Evolutionary conservation across 2,329 filamentous ascomycete genomes (phyloP), one percentile per base, ranked within the genome.

Genomic region (Alternaria metachromatica): DNA sequence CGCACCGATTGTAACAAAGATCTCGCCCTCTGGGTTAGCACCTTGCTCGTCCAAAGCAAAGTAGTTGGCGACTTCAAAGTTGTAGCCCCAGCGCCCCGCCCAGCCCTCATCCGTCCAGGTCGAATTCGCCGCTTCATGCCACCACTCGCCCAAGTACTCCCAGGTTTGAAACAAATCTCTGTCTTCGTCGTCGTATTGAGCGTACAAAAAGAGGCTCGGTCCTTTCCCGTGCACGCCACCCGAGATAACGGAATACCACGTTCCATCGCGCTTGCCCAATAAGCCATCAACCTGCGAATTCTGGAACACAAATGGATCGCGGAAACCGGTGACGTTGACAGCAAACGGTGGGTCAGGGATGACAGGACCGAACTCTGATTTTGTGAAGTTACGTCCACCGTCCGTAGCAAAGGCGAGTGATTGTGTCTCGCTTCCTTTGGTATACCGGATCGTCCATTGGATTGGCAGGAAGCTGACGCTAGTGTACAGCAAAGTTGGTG

Each of bases 351-450:
- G 77, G 2, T 73, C 71, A 6, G 80, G 76, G 33, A 83, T 82
- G 2, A 75, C 75, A 0, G 82, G 80, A 1, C 78, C 79, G 25
- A 81, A 73, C 6, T 72, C 65, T 5, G 82, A 63, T 51, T 82
- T 82, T 26, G 79, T 79, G 53, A 82, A 82, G 62, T 81, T 82
- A 11, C 69, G 70, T n/a, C 80, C 77, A 18, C 72, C 80, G 18
- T 84, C 81, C 1, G 44, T 68, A 5, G 81, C 80, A 6, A 82
- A 76, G 2, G 83, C 84, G 2, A 84, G 72, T 13, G 80, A 80
- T 55, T 85, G 82, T 0, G 82, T 82, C 65, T 85, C 84, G 41
- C 81, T 81, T 8, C 81, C 82, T 10, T 81, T 78, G n/a, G 78
- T 82, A 63, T 85, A 84, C 25, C 76, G 73, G 41, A 84, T 78